Percentiles rank a stretch among this genome's conserved stretches.
Evolutionary conservation across 1,284 basidiomycete genomes (phyloP).

Genomic region (Xerocomus cyaneibrunnescens): DNA sequence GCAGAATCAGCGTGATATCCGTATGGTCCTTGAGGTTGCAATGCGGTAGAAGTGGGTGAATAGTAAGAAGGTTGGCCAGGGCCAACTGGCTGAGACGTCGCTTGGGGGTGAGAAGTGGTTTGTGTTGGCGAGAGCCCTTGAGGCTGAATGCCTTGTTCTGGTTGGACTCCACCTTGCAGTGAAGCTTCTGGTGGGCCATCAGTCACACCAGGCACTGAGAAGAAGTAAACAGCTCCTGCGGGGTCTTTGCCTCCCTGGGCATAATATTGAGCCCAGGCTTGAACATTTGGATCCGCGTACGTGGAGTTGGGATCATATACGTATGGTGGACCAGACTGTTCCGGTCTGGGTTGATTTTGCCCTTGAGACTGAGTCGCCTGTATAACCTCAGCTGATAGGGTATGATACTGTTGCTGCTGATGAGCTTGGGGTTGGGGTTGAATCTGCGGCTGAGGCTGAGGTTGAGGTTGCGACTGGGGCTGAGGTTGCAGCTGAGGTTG

Average conservation of each 20-base stretch:
- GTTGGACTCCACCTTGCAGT: slow-evolving; percentile 4
- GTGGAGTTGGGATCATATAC: slow-evolving; percentile 62
- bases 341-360: slow-evolving; percentile 17
- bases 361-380: slow-evolving; percentile 16
- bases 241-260: slow-evolving; percentile 68
- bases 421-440: slow-evolving; percentile 18
- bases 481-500: slow-evolving; percentile 5
- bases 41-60: not conserved
- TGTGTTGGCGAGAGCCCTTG: slow-evolving; percentile 20
- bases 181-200: slow-evolving; percentile 29
- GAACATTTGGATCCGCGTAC: slow-evolving; percentile 71
- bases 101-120: slow-evolving; percentile 17
- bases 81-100: slow-evolving; percentile 12
- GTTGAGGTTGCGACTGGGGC: slow-evolving; percentile 18
- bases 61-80: slow-evolving; percentile 21
- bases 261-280: slow-evolving; percentile 81
- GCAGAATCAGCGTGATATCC: slow-evolving; percentile 19
- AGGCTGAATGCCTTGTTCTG: slow-evolving; percentile 12
- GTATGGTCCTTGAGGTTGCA: slow-evolving; percentile 26
- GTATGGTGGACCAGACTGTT: slow-evolving; percentile 58
- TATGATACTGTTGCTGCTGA: slow-evolving; percentile 24
- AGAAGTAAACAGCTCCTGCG: slow-evolving; percentile 72
- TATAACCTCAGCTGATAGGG: slow-evolving; percentile 9
- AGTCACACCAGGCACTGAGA: slow-evolving; percentile 69
- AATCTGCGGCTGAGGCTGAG: slow-evolving; percentile 16